Evolutionary conservation across 352 stramenopile genomes (phyloP), one percentile per base, ranked within the genome.

Genomic region (Phytophthora chlamydospora): DNA sequence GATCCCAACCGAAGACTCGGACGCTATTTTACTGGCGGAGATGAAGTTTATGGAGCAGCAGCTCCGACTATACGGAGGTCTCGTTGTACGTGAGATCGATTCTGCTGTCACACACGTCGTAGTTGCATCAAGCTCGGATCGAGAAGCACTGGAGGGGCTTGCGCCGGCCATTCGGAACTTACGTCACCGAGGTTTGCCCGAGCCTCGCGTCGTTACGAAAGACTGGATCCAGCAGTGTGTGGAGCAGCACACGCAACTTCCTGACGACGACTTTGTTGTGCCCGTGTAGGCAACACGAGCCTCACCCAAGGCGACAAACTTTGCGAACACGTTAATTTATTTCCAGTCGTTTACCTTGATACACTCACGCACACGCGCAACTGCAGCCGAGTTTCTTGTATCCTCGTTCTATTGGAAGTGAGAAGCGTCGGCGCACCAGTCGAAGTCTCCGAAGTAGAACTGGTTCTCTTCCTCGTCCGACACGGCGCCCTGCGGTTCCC

Each of bases 381-480:
- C 49, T 56, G 14, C 38, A 44, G 34, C 31, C n/a, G 16, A 24
- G 31, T 64, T 24, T 58, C 33, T 51, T 43, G 38, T 42, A 29
- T 19, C 14, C 19, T 21, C 29, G 36, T 38, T 61, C 24, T 64
- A 71, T 54, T 66, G 49, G 38, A 88, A 80, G 33, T 85, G 66
- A 40, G 68, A 81, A 42, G 71, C 67, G 29, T 85, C 61, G 4
- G 80, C 63, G 38, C 83, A 90, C 81, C 83, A 92, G 65, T 92
- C 79, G 71, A 92, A 92, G 57, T 89, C 81, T 14, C 78, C 78
- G 49, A 92, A 92, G 51, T 76, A 73, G 53, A 74, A 77, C 34
- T 66, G 60, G 13, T 62, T 63, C 3, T 76, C 55, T 39, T 74
- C 66, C 14, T 75, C 55, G 21, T 71, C 67, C n/a, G 58, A 58